Base-by-base conservation (phyloP, 352 stramenopile species). In the Globisporangium alternatum region DNA sequence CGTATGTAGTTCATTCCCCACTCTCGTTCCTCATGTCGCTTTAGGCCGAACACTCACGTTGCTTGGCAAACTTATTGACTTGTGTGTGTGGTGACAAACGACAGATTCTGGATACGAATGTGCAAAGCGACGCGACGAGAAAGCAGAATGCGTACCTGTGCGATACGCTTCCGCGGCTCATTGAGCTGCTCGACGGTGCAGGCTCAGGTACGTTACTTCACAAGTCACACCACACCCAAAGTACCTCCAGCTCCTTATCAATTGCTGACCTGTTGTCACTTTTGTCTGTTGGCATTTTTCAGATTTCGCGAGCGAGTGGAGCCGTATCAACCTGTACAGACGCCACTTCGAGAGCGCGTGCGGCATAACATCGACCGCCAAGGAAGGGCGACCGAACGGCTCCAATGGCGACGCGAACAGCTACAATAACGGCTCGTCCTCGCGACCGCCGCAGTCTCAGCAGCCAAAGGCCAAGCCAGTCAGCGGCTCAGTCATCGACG, bases 301-400 rank as follows among this genome's bases (percentile, higher is more conserved):
- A 90, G 83, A 91, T 12, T 91, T 77, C 52, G 76, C 80, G 15
- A 77, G 79, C 10, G 85, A 91, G 61, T 88, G 79, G 78, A 90
- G 82, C 60, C 82, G 77, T 53, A 56, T 93, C 35, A 93, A 93
- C 59, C 81, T 91, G 64, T 88, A 88, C 28, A 77, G 83, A 3
- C 83, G 82, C 28, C 81, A 93, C 59, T 91, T 93, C 64, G 85
- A 93, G 72, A 88, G 78, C 67, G 75, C 81, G 53, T 91, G 81
- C 57, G 83, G 81, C n/a, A 60, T 88, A 21, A 56, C 76, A 2
- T 88, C 80, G 60, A 83, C 73, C 5, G 72, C 77, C 13, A 83
- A 80, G 22, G 71, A 89, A 9, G 58, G 60, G 15, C 68, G 64
- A 2, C 47, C 37, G 3, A 68, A 63, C 55, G 48, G 45, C 51